Evolutionary conservation across 139 green algal genomes (phyloP), one percentile per base, ranked within the genome.

Genomic region (Picochlorum sp.): DNA sequence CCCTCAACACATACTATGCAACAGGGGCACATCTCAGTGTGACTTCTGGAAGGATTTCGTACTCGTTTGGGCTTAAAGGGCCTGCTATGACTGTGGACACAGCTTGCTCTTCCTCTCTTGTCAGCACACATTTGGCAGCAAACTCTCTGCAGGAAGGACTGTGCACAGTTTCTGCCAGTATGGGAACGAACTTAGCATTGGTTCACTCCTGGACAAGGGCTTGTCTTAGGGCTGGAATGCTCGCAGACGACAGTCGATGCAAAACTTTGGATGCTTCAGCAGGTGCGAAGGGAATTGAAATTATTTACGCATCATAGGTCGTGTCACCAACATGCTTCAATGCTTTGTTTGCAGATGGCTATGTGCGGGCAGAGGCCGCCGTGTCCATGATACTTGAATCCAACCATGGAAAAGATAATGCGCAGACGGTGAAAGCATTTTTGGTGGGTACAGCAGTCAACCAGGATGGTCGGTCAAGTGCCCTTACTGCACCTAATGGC

Each of bases 241-340:
- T 96, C 37, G 75, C 88, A 0, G 57, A 77, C 3, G 84, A 90
- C 16, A 88, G 85, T 9, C 74, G 85, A 49, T 96, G 89, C 75
- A 96, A 94, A 73, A 95, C 88, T 4, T 71, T 96, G 21, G 88
- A 95, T 56, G 77, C 78, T 3, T 66, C 62, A 2, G 78, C 78
- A 49, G 75, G 67, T 69, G 18, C 13, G 37, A 64, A 28, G 20
- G 20, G 14, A 9, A n/a, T 11, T 24, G 16, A 1, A 54, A 16
- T 28, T 24, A 6, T 24, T 38, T 38, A 38, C 11, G 31, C 31
- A 38, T n/a, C n/a, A n/a, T 38, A 9, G 31, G 31, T 38, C 31
- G 7, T 38, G 31, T 38, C 31, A 9, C 31, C 31, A 38, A 38
- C 8, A 38, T 38, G 31, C 31, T 11, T 38, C 8, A 11, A 11